A percentile compares a stretch with the other conserved stretches of the same genome.
phyloP scores from a whole-genome alignment of 2,329 filamentous ascomycete species.

The Diaporthe ilicicola region DNA sequence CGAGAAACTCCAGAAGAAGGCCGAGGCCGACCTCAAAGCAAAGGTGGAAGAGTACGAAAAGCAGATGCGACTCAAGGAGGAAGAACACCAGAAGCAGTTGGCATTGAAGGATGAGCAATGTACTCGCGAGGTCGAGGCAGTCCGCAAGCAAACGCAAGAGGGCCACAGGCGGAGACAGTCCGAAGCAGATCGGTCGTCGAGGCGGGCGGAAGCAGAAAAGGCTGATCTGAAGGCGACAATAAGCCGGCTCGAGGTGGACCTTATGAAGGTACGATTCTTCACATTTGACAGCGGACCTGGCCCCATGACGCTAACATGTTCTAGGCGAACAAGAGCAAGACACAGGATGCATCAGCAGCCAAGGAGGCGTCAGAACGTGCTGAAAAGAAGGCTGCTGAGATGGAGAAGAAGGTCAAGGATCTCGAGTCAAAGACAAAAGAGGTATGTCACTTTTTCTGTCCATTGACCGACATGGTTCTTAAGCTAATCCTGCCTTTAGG shows the following conservation, averaged over 20 bases:
- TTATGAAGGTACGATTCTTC: conserved; percentile 60
- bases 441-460: conserved; percentile 9
- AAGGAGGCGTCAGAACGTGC: conserved; percentile 52
- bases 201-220: conserved; percentile 66
- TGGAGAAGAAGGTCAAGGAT: conserved; percentile 42
- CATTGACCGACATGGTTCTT: background rate
- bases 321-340: conserved; percentile 67
- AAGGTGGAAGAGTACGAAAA: conserved; percentile 20
- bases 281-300: background rate
- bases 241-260: conserved; percentile 67
- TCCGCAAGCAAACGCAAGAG: conserved; percentile 56
- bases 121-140: conserved; percentile 50
- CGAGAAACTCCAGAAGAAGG: conserved; percentile 1
- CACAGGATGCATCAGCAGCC: conserved; percentile 66
- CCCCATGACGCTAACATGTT: conserved; percentile 35
- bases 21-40: conserved; percentile 10
- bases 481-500: conserved; percentile 36
- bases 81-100: conserved; percentile 32
- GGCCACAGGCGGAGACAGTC: conserved; percentile 39
- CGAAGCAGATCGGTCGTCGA: conserved; percentile 56
- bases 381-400: conserved; percentile 50
- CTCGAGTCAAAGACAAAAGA: conserved; percentile 40
- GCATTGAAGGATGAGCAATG: conserved; percentile 46
- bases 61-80: conserved; percentile 22
- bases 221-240: conserved; percentile 70